Evolutionary conservation across 2,329 filamentous ascomycete species (phyloP), one percentile per base, ranked within the genome.

Genomic region (Ascochyta lentis): DNA sequence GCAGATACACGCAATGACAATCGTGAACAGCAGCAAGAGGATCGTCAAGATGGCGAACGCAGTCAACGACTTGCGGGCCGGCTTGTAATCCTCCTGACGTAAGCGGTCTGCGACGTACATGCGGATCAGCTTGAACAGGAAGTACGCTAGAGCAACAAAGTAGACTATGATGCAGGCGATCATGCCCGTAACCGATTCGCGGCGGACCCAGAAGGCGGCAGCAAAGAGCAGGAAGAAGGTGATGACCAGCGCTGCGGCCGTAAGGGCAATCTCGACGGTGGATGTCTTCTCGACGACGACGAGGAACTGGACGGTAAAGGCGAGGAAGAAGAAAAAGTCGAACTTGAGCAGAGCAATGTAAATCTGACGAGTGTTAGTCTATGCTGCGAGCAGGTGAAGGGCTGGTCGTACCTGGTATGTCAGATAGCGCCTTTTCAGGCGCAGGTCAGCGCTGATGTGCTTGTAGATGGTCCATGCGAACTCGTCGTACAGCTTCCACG

Each of bases 391-490:
- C 19, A 13, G 3, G n/a, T 37, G 16, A 2, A 26, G 26, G n/a
- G 35, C n/a, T 24, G n/a, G 26, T 10, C 33, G 48, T 81, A 96
- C 92, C 87, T 99, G 95, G 75, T 96, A 99, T 59, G 94, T 91
- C 57, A 99, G 84, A 80, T 96, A 99, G 62, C 95, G 88, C 79
- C 93, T 89, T 84, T 97, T 98, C 89, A 99, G 92, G 69, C 92
- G 88, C 73, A 97, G 86, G 80, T 99, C 95, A 47, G 95, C 95
- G 72, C 93, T 96, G 73, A 99, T 99, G 77, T 96, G 93, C 82
- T 99, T 99, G 78, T 99, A 92, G 71, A 99, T 99, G 54, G 95
- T 95, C 95, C 95, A 99, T 10, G 95, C 94, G 77, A 99, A 99
- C 76, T 97, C 94, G 72, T 96, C 92, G 74, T 99, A 98, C 29